A percentile compares a stretch with the other conserved stretches of the same genome.
Evolutionary conservation across 768 basidiomycete species (phyloP).

Genomic region (Glaciozyma martinii): DNA sequence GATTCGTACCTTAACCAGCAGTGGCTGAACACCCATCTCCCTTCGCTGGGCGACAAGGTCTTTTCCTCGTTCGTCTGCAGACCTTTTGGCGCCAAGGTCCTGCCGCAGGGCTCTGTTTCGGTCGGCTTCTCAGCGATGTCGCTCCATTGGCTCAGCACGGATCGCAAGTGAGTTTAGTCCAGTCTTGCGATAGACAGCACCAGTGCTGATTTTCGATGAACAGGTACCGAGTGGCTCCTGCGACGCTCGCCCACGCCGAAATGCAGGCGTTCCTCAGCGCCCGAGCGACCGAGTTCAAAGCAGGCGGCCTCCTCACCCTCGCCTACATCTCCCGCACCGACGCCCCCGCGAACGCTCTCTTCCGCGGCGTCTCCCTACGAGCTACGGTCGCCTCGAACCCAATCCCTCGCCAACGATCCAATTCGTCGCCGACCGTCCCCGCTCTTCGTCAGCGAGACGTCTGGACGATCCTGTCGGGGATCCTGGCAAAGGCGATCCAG

Average conservation of each 20-base stretch:
- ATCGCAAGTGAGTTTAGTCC: conserved; percentile 17
- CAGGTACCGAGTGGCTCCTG: conserved; percentile 22
- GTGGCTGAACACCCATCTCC: conserved; percentile 8
- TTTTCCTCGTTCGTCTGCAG: conserved; percentile 26
- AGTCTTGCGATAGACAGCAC: too few relatives aligned
- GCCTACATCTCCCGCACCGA: conserved; percentile 33
- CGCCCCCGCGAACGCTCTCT: background rate
- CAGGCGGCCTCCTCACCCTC: conserved; percentile 32
- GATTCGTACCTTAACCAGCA: conserved; percentile 15
- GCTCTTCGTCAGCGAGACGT: conserved; percentile 25
- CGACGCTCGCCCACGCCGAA: conserved; percentile 32
- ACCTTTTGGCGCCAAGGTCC: conserved; percentile 28
- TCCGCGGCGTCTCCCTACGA: background rate
- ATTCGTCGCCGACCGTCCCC: conserved; percentile 7
- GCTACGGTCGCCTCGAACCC: background rate
- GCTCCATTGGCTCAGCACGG: conserved; percentile 32
- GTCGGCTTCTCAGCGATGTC: conserved; percentile 34
- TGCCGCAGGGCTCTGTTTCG: conserved; percentile 27
- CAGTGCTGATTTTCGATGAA: too few relatives aligned
- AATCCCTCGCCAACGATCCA: background rate
- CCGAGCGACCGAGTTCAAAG: conserved; percentile 32
- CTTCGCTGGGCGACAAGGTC: conserved; percentile 20
- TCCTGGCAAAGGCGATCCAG: conserved; percentile 33
- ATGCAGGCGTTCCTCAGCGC: conserved; percentile 32
- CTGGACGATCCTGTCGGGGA: conserved; percentile 29